A percentile compares a stretch with the other conserved stretches of the same genome.
These are phyloP conservation scores for Cyberlindnera xishuangbannaensis DNA, from an alignment of 805 yeast genomes.

Conservation along the genomic window DNA sequence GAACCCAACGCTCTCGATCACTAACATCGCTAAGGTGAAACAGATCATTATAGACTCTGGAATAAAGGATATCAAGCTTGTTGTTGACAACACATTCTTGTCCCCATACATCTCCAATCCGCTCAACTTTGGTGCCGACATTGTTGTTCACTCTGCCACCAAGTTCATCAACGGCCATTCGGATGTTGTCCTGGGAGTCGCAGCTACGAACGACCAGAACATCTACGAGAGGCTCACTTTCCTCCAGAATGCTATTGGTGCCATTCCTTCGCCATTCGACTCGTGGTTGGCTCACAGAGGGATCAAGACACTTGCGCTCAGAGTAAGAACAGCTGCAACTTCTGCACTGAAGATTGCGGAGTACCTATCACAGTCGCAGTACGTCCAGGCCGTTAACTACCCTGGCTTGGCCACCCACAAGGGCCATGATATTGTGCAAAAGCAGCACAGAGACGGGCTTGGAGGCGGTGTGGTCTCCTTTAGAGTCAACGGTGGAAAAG, in stretches of 20 bases:
- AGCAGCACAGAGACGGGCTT: constrained; percentile 76
- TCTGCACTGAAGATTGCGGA: constrained; percentile 69
- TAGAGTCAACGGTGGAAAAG: constrained; percentile 78
- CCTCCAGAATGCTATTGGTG: constrained; percentile 84
- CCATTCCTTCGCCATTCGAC: constrained; percentile 86
- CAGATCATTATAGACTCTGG: constrained; percentile 43
- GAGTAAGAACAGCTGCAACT: constrained; percentile 63
- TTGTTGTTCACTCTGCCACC: constrained; percentile 85
- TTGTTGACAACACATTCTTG: constrained; percentile 84
- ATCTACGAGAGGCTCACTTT: constrained; percentile 63
- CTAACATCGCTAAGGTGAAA: constrained; percentile 65
- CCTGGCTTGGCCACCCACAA: constrained; percentile 72
- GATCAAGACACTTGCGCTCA: constrained; percentile 76
- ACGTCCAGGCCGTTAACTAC: constrained; percentile 68
- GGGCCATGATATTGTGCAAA: constrained; percentile 54
- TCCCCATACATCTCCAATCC: constrained; percentile 88
- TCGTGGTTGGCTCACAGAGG: constrained; percentile 93
- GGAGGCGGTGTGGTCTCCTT: constrained; percentile 93
- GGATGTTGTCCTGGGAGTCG: constrained; percentile 83
- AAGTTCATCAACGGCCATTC: constrained; percentile 91
- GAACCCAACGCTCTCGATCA: constrained; percentile 77
- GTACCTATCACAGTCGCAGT: constrained; percentile 43
- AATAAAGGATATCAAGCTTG: constrained; percentile 52
- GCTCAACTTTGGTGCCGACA: constrained; percentile 74
- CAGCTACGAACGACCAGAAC: constrained; percentile 59